Conservation (phyloP, 2,329 filamentous ascomycete genomes). For the Davidsoniella virescens region DNA sequence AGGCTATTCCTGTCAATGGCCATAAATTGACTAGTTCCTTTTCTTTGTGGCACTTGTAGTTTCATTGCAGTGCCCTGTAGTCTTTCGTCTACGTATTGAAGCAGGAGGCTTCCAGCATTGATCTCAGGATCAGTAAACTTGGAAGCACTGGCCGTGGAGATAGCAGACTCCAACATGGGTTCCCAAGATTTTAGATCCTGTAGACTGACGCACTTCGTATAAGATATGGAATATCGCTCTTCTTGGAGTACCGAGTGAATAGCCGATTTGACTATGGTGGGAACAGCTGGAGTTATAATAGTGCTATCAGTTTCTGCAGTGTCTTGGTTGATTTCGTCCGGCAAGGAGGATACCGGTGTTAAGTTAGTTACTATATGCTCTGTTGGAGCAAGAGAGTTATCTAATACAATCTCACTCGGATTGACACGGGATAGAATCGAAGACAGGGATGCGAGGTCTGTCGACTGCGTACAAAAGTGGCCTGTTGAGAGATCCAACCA, state of each 20-base stretch:
- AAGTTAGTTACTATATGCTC: neutral
- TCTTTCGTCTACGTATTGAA: constrained; percentile 69
- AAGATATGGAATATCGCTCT: constrained; percentile 62
- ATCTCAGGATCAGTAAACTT: constrained; percentile 55
- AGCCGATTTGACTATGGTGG: constrained; percentile 33
- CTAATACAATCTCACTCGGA: constrained; percentile 71
- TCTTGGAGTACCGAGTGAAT: constrained; percentile 55
- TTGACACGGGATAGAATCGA: constrained; percentile 69
- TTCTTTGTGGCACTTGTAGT: constrained; percentile 64
- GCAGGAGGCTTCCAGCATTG: constrained; percentile 59
- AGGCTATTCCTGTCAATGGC: constrained; percentile 83
- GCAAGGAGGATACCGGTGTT: neutral
- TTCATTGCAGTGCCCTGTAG: constrained; percentile 65
- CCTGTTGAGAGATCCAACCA: constrained; percentile 95
- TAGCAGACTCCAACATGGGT: constrained; percentile 58
- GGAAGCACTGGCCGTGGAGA: constrained; percentile 34
- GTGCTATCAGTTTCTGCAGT: neutral
- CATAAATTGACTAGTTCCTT: constrained; percentile 65
- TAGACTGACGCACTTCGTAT: constrained; percentile 35
- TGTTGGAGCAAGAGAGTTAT: constrained; percentile 33
- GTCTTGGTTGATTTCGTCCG: too few relatives aligned
- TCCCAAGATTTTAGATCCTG: constrained; percentile 49
- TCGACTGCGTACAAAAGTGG: constrained; percentile 74
- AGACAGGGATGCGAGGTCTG: constrained; percentile 54
- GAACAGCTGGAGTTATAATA: neutral